Percentiles rank a stretch among this genome's conserved stretches.
Evolutionary conservation across 768 basidiomycete genomes (phyloP).

Genomic region (Tricholoma flavovirens): DNA sequence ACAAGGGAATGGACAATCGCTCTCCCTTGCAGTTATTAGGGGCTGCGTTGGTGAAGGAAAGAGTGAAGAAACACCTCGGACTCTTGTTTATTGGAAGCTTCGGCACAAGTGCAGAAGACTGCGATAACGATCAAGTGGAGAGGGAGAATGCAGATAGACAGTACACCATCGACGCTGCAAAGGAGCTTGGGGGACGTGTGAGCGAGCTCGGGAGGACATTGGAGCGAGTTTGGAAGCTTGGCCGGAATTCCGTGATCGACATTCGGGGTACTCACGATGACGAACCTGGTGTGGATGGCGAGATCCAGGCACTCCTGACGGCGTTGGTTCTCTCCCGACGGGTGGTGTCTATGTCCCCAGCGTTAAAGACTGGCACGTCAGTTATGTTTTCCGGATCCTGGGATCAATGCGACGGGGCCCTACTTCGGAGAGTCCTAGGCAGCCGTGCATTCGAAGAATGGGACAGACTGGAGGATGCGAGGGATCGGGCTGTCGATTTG

Average conservation of each 20-base stretch:
- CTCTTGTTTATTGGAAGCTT: slow-evolving; percentile 46
- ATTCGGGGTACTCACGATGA: slow-evolving; percentile 11
- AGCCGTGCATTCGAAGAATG: slow-evolving; percentile 35
- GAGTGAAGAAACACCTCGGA: slow-evolving; percentile 48
- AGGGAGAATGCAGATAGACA: slow-evolving; percentile 32
- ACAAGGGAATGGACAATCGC: slow-evolving; percentile 13
- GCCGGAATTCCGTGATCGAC: slow-evolving; percentile 8
- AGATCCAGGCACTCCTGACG: slow-evolving; percentile 48
- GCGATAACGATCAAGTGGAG: slow-evolving; percentile 23
- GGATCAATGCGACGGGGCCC: slow-evolving; percentile 25
- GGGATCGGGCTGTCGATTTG: slow-evolving; percentile 73
- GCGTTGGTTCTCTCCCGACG: slow-evolving; percentile 58
- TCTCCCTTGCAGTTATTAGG: slow-evolving; percentile 49
- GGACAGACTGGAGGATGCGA: slow-evolving; percentile 58
- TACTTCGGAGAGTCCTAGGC: slow-evolving; percentile 53
- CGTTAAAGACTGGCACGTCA: slow-evolving; percentile 18
- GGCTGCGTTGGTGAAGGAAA: slow-evolving; percentile 40
- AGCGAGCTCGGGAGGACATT: slow-evolving; percentile 48
- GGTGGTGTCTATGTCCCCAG: slow-evolving; percentile 39
- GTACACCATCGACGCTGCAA: slow-evolving; percentile 51
- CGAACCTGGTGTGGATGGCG: slow-evolving; percentile 33
- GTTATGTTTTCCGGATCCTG: slow-evolving; percentile 56
- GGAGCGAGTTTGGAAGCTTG: slow-evolving; percentile 49
- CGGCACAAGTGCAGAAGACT: slow-evolving; percentile 23
- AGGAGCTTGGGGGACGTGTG: slow-evolving; percentile 56